Percentiles rank a stretch among this genome's conserved stretches.
Conservation (phyloP, 2,329 filamentous ascomycete species). For the Tympanopsis confertula region DNA sequence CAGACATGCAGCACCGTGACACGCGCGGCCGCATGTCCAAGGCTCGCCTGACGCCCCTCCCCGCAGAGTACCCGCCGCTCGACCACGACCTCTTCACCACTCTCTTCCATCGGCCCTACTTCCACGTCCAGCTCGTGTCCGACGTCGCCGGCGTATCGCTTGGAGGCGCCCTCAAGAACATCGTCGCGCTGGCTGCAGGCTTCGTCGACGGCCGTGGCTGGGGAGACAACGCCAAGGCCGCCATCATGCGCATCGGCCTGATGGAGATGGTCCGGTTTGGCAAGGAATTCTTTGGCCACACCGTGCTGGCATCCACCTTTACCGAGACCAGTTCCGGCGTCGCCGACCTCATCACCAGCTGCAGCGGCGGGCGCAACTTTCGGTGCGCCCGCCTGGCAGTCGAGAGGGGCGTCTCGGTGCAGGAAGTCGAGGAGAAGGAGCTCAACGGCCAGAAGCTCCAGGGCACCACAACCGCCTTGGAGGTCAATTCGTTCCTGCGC, state of each 20-base stretch:
- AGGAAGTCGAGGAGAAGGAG: slow-evolving; percentile 78
- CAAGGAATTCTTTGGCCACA: slow-evolving; percentile 80
- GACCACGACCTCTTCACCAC: slow-evolving; percentile 73
- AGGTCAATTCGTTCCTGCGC: slow-evolving; percentile 83
- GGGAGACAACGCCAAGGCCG: slow-evolving; percentile 98
- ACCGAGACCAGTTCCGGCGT: slow-evolving; percentile 95
- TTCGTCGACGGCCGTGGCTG: slow-evolving; percentile 93
- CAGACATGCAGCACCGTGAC: slow-evolving; percentile 54
- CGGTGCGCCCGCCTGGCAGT: slow-evolving; percentile 83
- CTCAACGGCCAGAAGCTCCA: slow-evolving; percentile 96
- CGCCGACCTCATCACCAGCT: slow-evolving; percentile 89
- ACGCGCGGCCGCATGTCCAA: slow-evolving; percentile 55
- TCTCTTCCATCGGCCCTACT: slow-evolving; percentile 92
- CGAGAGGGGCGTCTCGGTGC: slow-evolving; percentile 65
- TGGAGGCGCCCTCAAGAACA: slow-evolving; percentile 89
- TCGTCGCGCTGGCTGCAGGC: slow-evolving; percentile 85
- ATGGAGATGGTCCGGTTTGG: slow-evolving; percentile 96
- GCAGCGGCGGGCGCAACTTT: slow-evolving; percentile 85
- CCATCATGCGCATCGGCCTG: slow-evolving; percentile 90
- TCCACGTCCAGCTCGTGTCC: slow-evolving; percentile 85
- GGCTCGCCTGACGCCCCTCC: slow-evolving; percentile 63
- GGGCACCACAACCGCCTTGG: slow-evolving; percentile 80
- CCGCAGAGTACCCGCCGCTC: slow-evolving; percentile 72
- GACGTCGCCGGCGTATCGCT: slow-evolving; percentile 97
- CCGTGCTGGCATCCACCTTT: slow-evolving; percentile 73